phyloP scores from a whole-genome alignment of 768 basidiomycete species.

The Pholiota molesta region DNA sequence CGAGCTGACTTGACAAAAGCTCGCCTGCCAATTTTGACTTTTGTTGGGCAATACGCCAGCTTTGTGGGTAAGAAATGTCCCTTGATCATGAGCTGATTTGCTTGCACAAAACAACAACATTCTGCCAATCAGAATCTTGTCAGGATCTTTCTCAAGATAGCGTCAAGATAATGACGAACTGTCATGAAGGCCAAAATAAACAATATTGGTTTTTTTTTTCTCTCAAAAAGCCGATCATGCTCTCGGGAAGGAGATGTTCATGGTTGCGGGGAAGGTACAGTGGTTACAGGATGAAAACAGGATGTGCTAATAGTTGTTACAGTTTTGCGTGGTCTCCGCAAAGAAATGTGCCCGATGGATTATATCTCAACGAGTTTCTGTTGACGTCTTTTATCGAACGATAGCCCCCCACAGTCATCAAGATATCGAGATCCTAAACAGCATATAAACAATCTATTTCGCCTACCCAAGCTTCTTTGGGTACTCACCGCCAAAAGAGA shows the following conservation, averaged over 20 bases:
- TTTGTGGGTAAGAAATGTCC: too few relatives aligned
- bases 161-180: neutral
- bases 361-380: conserved; percentile 7
- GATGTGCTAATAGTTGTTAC: neutral
- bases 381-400: conserved; percentile 8
- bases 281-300: too few relatives aligned
- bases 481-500: conserved; percentile 44
- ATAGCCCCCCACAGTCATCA: conserved; percentile 14
- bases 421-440: conserved; percentile 12
- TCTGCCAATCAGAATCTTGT: neutral
- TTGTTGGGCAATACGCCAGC: too few relatives aligned
- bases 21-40: too few relatives aligned
- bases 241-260: neutral
- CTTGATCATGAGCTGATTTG: too few relatives aligned
- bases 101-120: too few relatives aligned
- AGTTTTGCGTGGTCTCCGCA: conserved; percentile 4
- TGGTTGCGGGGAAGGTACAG: neutral
- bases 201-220: too few relatives aligned
- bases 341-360: conserved; percentile 3
- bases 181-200: neutral
- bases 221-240: neutral
- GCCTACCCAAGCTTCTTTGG: too few relatives aligned
- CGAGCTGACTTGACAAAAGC: too few relatives aligned
- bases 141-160: neutral
- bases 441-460: neutral